A percentile compares a stretch with the other conserved stretches of the same genome.
Conservation (phyloP, 345 rosid genomes). For the Turritis glabra region DNA sequence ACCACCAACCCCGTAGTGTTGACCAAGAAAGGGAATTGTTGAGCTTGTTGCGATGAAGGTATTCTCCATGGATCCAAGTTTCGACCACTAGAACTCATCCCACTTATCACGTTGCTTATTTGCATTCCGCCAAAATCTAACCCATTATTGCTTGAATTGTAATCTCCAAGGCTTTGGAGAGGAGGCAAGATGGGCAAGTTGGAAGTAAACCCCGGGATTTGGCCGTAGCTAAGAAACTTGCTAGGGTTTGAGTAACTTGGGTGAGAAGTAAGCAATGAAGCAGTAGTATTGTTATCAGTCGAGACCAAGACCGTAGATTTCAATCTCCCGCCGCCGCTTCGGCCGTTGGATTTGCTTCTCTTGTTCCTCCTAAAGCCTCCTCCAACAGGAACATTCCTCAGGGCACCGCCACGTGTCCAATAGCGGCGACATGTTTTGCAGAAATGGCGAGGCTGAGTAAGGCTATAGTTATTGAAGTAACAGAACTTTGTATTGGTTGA, state of each 20-base stretch:
- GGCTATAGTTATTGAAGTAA: constrained; percentile 81
- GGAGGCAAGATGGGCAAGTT: constrained; percentile 23
- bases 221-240: constrained; percentile 32
- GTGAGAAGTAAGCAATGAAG: constrained; percentile 29
- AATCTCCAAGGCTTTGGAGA: constrained; percentile 35
- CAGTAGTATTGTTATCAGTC: constrained; percentile 20
- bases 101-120: constrained; percentile 20
- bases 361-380: constrained; percentile 84
- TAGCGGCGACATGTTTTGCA: constrained; percentile 85
- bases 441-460: constrained; percentile 84
- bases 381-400: constrained; percentile 81
- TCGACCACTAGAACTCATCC: constrained; percentile 25
- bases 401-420: constrained; percentile 87
- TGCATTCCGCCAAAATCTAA: constrained; percentile 31
- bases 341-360: constrained; percentile 50
- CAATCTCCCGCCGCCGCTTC: constrained; percentile 4
- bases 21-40: constrained; percentile 37
- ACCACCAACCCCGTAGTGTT: constrained; percentile 23
- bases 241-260: constrained; percentile 43
- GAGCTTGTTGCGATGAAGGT: constrained; percentile 36
- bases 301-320: constrained; percentile 34
- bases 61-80: constrained; percentile 38
- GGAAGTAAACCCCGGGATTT: constrained; percentile 23
- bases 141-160: constrained; percentile 34
- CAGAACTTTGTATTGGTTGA: constrained; percentile 86